phyloP scores from a whole-genome alignment of 768 basidiomycete genomes.

The Crassisporium funariophilum region DNA sequence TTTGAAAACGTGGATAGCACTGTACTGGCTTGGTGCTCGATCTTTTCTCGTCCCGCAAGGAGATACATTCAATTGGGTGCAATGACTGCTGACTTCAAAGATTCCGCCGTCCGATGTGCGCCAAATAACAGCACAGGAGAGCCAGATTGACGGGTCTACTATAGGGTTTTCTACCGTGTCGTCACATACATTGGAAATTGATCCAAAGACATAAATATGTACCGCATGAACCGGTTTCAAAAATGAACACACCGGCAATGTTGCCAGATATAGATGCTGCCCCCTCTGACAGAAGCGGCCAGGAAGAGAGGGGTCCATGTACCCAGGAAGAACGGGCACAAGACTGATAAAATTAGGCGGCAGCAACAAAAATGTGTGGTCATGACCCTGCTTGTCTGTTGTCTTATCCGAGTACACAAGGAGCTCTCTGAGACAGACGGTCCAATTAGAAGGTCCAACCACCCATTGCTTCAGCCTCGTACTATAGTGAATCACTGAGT shows the following conservation, averaged over 20 bases:
- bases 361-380: not conserved
- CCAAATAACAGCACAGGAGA: not conserved
- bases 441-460: not conserved
- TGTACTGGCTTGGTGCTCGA: not conserved
- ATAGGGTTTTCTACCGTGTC: not conserved
- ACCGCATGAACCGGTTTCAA: not conserved
- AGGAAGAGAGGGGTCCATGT: not conserved
- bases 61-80: not conserved
- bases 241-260: not conserved
- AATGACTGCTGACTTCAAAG: not conserved
- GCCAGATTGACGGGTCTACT: not conserved
- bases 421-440: not conserved
- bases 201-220: not conserved
- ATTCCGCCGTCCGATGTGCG: not conserved
- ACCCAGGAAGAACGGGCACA: not conserved
- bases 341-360: not conserved
- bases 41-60: not conserved
- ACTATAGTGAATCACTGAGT: not conserved
- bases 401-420: not conserved
- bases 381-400: not conserved
- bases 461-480: not conserved
- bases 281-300: not conserved
- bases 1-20: not conserved
- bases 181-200: not conserved
- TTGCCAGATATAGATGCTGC: not conserved